phyloP scores from a whole-genome alignment of 495 filamentous ascomycete species.

The Penicillium pancosmium region DNA sequence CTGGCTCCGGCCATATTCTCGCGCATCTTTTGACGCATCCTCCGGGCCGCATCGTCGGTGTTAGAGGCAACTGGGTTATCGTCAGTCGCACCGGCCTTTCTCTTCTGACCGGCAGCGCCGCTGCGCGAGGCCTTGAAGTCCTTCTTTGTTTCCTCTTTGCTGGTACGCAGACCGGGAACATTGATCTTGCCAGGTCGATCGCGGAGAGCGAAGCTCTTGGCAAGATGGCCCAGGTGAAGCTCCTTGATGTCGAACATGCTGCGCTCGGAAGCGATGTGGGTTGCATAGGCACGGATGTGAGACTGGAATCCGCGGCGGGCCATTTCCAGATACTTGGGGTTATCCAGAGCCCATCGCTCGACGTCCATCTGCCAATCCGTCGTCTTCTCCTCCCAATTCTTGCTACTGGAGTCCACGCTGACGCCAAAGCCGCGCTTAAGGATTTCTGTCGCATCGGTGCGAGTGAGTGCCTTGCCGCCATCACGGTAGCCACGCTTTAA shows the following conservation, averaged over 20 bases:
- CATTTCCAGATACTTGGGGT: conserved; percentile 64
- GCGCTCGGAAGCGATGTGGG: conserved; percentile 83
- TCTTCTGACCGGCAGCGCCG: conserved; percentile 39
- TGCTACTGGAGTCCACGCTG: conserved; percentile 40
- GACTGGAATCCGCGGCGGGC: conserved; percentile 84
- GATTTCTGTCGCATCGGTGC: conserved; percentile 61
- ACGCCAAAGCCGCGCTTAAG: conserved; percentile 62
- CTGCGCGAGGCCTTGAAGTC: conserved; percentile 48
- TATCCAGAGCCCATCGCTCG: conserved; percentile 69
- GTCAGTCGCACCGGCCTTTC: conserved; percentile 43
- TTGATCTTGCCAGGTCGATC: conserved; percentile 87
- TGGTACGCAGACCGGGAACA: conserved; percentile 60
- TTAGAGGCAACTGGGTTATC: conserved; percentile 42
- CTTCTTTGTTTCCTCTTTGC: conserved; percentile 49
- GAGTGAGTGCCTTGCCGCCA: conserved; percentile 53
- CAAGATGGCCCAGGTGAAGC: conserved; percentile 89
- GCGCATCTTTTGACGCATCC: conserved; percentile 83
- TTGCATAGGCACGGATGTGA: conserved; percentile 92
- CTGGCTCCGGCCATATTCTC: conserved; percentile 70
- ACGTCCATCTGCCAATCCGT: conserved; percentile 78
- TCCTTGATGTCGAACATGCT: conserved; percentile 83
- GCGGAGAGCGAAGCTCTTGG: conserved; percentile 87
- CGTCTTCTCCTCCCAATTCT: conserved; percentile 68
- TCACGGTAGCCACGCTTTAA: conserved; percentile 63
- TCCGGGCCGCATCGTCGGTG: conserved; percentile 65